Evolutionary conservation across 2,329 filamentous ascomycete genomes (phyloP).

Genomic region (Pseudogymnoascus destructans): DNA sequence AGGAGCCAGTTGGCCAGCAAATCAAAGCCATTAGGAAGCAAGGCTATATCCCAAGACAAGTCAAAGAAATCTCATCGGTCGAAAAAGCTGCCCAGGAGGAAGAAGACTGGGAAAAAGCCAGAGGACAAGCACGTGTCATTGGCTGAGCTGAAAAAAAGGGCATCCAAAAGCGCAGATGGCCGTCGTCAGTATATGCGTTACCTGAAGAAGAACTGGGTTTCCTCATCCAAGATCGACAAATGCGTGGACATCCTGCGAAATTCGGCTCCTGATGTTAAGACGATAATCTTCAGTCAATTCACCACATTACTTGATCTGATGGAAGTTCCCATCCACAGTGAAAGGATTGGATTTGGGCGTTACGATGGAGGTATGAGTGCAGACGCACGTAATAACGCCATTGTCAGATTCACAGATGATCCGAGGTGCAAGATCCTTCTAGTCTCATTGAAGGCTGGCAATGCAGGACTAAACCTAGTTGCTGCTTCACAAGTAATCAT

Average conservation of each 20-base stretch:
- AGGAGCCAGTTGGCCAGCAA: background rate
- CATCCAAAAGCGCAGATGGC: conserved; percentile 46
- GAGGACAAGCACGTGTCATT: conserved; percentile 34
- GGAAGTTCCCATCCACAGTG: conserved; percentile 54
- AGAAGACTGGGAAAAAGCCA: conserved; percentile 21
- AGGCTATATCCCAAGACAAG: background rate
- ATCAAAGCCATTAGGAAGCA: background rate
- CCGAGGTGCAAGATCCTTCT: conserved; percentile 55
- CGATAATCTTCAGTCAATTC: conserved; percentile 72
- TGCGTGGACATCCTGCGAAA: conserved; percentile 22
- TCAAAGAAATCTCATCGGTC: conserved; percentile 8
- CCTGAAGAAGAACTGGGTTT: conserved; percentile 59
- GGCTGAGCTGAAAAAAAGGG: conserved; percentile 54
- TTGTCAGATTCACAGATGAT: conserved; percentile 50
- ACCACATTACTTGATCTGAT: conserved; percentile 66
- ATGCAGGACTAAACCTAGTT: conserved; percentile 75
- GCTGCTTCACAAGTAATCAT: conserved; percentile 77
- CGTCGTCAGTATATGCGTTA: conserved; percentile 57
- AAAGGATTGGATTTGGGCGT: conserved; percentile 40
- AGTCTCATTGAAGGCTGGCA: conserved; percentile 67
- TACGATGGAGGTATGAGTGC: conserved; percentile 68
- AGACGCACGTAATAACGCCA: conserved; percentile 50
- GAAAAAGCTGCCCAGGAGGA: conserved; percentile 17
- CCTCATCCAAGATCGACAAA: conserved; percentile 52
- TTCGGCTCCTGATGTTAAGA: conserved; percentile 48